phyloP scores from a whole-genome alignment of 306 rosid species.

The Hylodesmum podocarpum region DNA sequence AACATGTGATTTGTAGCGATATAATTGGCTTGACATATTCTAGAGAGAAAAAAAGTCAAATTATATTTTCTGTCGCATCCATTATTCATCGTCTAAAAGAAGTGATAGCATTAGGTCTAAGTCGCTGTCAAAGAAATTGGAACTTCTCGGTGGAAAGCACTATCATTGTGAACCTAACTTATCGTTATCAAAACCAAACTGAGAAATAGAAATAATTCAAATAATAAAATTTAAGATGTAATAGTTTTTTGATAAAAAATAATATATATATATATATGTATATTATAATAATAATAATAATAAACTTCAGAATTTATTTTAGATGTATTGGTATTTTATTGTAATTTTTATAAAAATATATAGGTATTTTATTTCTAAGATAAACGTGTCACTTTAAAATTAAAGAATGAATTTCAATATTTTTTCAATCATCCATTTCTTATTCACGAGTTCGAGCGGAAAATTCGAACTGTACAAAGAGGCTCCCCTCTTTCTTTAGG shows the following conservation, averaged over 20 bases:
- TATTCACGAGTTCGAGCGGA: neutral
- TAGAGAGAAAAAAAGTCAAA: neutral
- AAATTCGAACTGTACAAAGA: neutral
- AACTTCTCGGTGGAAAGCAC: constrained; percentile 38
- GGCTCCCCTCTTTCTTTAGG: neutral
- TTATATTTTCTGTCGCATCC: neutral
- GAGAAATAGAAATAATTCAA: neutral
- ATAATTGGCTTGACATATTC: neutral
- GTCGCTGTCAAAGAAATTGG: constrained; percentile 42
- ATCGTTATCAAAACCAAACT: constrained; percentile 6
- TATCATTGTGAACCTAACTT: constrained; percentile 25
- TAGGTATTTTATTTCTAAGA: neutral
- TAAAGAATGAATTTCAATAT: neutral
- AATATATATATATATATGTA: too few relatives aligned
- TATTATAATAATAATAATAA: neutral
- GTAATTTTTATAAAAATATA: neutral
- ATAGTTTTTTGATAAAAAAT: neutral
- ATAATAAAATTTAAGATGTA: neutral
- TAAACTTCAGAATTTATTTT: neutral
- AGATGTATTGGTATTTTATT: neutral
- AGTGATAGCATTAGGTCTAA: constrained; percentile 44
- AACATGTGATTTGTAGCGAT: neutral
- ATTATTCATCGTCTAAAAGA: neutral
- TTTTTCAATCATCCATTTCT: neutral
- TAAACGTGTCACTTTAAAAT: neutral